phyloP scores from a whole-genome alignment of 345 rosid species.

The Salix purpurea region DNA sequence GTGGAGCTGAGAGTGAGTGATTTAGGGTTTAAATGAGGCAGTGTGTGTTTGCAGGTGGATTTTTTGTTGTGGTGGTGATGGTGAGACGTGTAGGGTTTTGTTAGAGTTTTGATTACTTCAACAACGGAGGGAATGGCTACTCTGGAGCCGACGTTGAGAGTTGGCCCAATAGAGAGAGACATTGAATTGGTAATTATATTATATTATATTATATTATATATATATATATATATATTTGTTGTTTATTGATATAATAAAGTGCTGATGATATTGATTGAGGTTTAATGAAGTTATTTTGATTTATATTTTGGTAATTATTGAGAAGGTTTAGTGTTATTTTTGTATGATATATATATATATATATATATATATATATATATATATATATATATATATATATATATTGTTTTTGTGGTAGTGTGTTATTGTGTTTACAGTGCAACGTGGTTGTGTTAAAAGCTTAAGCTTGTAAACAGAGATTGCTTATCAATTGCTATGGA shows the following conservation, averaged over 20 bases:
- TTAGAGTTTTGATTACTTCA: not conserved
- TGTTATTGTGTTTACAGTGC: not conserved
- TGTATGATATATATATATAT: not conserved
- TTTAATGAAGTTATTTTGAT: not conserved
- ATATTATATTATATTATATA: not conserved
- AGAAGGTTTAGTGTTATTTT: not conserved
- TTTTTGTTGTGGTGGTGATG: not conserved
- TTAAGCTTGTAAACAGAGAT: not conserved
- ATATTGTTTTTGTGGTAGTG: not conserved
- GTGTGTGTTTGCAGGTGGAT: not conserved
- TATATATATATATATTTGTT: not conserved
- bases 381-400: too few relatives aligned
- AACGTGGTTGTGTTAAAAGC: not conserved
- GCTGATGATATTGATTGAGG: not conserved
- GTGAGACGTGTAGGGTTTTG: constrained; percentile 8
- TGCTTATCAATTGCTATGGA: not conserved
- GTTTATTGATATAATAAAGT: not conserved
- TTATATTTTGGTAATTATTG: not conserved
- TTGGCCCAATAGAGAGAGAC: constrained; percentile 47
- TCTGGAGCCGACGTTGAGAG: constrained; percentile 25
- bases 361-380: too few relatives aligned
- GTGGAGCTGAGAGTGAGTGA: constrained; percentile 5
- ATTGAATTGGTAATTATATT: constrained; percentile 45
- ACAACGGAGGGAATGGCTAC: constrained; percentile 23
- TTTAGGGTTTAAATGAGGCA: constrained; percentile 2